These are phyloP conservation scores for Populus hybrid DNA, from an alignment of 441 rosid genomes.

Conservation along the genomic window DNA sequence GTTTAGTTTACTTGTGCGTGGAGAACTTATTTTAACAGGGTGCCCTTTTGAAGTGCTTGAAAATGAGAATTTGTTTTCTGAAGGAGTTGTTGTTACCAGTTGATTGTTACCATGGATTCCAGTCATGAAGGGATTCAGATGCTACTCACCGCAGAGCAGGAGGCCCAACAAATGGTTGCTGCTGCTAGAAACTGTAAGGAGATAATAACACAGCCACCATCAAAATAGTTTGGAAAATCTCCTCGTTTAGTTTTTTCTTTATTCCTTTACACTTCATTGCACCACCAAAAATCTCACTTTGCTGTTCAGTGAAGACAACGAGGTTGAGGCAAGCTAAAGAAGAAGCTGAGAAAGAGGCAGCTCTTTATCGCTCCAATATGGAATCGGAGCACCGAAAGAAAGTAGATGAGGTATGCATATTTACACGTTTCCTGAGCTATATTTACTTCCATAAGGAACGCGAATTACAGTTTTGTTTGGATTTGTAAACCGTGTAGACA, in stretches of 20 bases:
- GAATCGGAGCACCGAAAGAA: conserved; percentile 48
- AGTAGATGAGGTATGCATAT: conserved; percentile 38
- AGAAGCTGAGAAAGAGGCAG: conserved; percentile 62
- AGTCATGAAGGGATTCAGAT: conserved; percentile 72
- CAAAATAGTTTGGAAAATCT: neutral
- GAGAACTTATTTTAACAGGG: neutral
- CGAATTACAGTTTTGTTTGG: neutral
- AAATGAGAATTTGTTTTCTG: neutral
- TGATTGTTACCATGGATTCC: conserved; percentile 42
- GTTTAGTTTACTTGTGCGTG: neutral
- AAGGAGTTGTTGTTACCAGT: neutral
- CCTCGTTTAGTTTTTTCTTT: too few relatives aligned
- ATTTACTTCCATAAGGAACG: neutral
- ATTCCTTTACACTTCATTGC: neutral
- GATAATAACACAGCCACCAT: neutral
- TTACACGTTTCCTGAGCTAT: neutral
- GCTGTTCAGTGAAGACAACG: conserved; percentile 41
- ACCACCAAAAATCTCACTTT: neutral
- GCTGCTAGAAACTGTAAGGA: conserved; percentile 53
- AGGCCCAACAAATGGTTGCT: conserved; percentile 56
- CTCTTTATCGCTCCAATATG: conserved; percentile 31
- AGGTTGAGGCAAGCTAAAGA: conserved; percentile 71
- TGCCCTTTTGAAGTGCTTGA: neutral
- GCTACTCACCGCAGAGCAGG: conserved; percentile 65
- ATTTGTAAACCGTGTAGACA: conserved; percentile 10